phyloP scores from a whole-genome alignment of 441 rosid species.

The Syzygium syzygioides region DNA sequence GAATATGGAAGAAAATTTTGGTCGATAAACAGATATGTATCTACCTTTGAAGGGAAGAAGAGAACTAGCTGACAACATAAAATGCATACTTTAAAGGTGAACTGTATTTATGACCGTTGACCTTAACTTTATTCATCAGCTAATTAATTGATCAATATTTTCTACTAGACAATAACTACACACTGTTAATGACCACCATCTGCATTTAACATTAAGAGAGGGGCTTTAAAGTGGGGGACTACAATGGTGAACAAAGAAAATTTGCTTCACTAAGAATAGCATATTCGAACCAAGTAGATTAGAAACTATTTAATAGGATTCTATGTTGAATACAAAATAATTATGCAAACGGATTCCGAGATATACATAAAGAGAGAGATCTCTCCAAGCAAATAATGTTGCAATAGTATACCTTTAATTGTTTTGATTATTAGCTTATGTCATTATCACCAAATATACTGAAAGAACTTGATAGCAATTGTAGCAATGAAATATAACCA shows the following conservation, averaged over 20 bases:
- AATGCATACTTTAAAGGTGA: not conserved
- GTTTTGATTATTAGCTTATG: not conserved
- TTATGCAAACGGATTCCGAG: not conserved
- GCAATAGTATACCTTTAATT: not conserved
- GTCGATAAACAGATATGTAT: not conserved
- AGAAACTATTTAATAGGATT: not conserved
- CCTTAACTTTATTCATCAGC: not conserved
- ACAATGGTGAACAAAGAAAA: not conserved
- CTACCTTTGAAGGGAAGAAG: not conserved
- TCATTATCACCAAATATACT: not conserved
- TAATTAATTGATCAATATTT: no score
- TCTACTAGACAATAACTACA: no score
- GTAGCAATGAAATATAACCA: fast-evolving
- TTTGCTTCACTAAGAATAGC: not conserved
- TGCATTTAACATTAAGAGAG: not conserved
- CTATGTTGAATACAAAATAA: not conserved
- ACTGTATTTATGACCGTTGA: not conserved
- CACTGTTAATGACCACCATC: not conserved
- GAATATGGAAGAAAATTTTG: not conserved
- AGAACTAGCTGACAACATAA: not conserved
- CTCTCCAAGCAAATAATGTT: not conserved
- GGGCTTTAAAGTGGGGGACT: not conserved
- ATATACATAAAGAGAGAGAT: not conserved
- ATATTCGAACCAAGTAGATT: not conserved
- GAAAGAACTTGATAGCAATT: not conserved